A percentile compares a stretch with the other conserved stretches of the same genome.
Evolutionary conservation across 2,329 filamentous ascomycete species (phyloP).

Genomic region (Bipolaris victoriae): DNA sequence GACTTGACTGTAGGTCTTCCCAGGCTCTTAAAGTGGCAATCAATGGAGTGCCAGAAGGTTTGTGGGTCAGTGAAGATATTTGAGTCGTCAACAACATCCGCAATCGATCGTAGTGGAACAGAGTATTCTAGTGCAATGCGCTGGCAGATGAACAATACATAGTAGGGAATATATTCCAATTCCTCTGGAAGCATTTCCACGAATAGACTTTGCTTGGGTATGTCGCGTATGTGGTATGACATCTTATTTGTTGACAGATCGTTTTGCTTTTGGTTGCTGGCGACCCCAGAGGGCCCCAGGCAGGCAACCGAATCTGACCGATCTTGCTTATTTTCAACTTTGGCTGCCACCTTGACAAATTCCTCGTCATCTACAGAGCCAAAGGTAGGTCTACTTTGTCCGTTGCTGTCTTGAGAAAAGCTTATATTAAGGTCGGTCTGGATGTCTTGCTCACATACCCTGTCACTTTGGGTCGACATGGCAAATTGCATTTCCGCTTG

Average conservation of each 20-base stretch:
- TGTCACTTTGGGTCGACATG: conserved; percentile 13
- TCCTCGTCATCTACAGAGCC: conserved; percentile 36
- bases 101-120: conserved; percentile 21
- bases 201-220: conserved; percentile 41
- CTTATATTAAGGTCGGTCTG: conserved; percentile 5
- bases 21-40: not conserved
- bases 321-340: conserved; percentile 17
- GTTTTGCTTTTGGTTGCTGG: not conserved
- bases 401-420: conserved; percentile 20
- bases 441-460: conserved; percentile 8
- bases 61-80: conserved; percentile 18
- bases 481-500: conserved; percentile 13
- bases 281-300: not conserved
- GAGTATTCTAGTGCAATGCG: conserved; percentile 31
- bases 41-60: conserved; percentile 30
- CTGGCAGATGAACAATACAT: conserved; percentile 42
- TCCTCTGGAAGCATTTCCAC: conserved; percentile 21
- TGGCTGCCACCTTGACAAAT: conserved; percentile 20
- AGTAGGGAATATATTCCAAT: conserved; percentile 34
- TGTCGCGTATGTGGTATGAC: conserved; percentile 33
- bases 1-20: not conserved
- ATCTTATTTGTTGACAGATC: conserved; percentile 4
- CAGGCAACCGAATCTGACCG: not conserved
- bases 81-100: conserved; percentile 16
- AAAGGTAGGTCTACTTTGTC: conserved; percentile 32